Percentiles rank a stretch among this genome's conserved stretches.
Evolutionary conservation across 2,329 filamentous ascomycete genomes (phyloP).

Genomic region (Pseudogymnoascus sp.): DNA sequence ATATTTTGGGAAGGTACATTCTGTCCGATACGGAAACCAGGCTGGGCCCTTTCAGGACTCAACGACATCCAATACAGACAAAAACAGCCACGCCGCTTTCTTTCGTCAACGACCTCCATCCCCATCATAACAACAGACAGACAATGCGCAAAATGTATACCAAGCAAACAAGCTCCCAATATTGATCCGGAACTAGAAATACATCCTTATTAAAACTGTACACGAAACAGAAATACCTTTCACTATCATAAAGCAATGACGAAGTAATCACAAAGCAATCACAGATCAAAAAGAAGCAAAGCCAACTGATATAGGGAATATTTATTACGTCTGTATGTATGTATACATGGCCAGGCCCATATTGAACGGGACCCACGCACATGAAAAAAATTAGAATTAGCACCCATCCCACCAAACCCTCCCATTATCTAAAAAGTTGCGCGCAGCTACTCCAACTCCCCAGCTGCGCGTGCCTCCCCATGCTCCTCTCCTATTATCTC

Average conservation of each 20-base stretch:
- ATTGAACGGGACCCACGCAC: not conserved
- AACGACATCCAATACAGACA: not conserved
- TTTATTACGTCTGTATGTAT: constrained; percentile 5
- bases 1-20: not conserved
- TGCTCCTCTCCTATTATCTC: not conserved
- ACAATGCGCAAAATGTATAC: not conserved
- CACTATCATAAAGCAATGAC: too few species aligned
- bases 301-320: not conserved
- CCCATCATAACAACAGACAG: not conserved
- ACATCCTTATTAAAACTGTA: too few species aligned
- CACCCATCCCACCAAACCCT: not conserved
- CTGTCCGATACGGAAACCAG: not conserved
- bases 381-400: not conserved
- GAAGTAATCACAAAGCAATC: not conserved
- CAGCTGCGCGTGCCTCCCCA: not conserved
- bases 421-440: not conserved
- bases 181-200: too few species aligned
- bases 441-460: not conserved
- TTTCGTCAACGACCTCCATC: not conserved
- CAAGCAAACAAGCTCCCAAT: not conserved
- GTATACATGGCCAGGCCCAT: not conserved
- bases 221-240: not conserved
- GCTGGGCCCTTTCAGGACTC: not conserved
- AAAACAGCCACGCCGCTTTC: too few species aligned
- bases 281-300: not conserved